phyloP scores from a whole-genome alignment of 306 rosid genomes.

The Parietaria judaica region DNA sequence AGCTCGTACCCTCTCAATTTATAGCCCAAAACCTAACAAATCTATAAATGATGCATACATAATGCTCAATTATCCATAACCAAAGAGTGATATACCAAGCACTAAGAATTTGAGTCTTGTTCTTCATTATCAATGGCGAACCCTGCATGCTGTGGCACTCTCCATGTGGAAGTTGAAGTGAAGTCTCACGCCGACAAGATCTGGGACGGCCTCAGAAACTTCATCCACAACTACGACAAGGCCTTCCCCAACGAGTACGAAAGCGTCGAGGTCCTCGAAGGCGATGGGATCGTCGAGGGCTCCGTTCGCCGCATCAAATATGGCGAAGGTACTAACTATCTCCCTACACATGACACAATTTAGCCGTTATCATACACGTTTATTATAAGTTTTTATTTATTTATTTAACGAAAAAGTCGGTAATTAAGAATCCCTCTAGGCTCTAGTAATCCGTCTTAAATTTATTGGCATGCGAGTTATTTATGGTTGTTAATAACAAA shows the following conservation, averaged over 20 bases:
- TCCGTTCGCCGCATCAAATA: slow-evolving; percentile 55
- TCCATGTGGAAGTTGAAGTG: slow-evolving; percentile 37
- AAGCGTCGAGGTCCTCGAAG: slow-evolving; percentile 64
- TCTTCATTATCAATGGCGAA: slow-evolving; percentile 14
- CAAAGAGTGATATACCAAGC: too few species aligned
- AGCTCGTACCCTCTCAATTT: slow-evolving; percentile 29
- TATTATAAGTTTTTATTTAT: too few species aligned
- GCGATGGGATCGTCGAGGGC: slow-evolving; percentile 68
- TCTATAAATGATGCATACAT: slow-evolving; percentile 12
- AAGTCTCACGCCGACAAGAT: slow-evolving; percentile 33
- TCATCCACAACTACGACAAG: slow-evolving; percentile 30
- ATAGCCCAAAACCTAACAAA: slow-evolving; percentile 15
- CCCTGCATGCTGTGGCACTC: slow-evolving; percentile 27
- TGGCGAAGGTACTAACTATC: slow-evolving; percentile 40
- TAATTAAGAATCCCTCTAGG: too few species aligned
- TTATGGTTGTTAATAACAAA: too few species aligned
- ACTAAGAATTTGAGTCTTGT: too few species aligned
- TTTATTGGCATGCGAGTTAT: too few species aligned
- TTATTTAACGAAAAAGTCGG: too few species aligned
- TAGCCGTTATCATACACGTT: too few species aligned
- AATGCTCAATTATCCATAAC: background rate
- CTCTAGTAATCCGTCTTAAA: too few species aligned
- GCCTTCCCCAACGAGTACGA: slow-evolving; percentile 68
- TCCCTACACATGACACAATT: too few species aligned
- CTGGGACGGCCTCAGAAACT: slow-evolving; percentile 35